These are phyloP conservation scores for Tulasnella sp. DNA, from an alignment of 768 basidiomycete genomes.

Conservation along the genomic window DNA sequence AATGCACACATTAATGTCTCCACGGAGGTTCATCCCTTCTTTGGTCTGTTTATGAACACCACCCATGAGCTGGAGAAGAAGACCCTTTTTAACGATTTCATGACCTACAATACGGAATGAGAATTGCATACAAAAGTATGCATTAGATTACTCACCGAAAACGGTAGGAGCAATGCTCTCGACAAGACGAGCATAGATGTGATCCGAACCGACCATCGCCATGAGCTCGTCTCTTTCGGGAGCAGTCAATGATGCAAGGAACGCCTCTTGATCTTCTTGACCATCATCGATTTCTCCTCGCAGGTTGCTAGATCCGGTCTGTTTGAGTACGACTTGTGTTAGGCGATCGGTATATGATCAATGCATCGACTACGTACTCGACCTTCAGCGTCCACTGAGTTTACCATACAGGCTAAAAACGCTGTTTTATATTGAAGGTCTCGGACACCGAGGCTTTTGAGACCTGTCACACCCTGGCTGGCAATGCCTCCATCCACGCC, in stretches of 20 bases:
- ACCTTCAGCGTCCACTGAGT: conserved; percentile 57
- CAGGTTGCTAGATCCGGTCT: conserved; percentile 71
- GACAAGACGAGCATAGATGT: conserved; percentile 89
- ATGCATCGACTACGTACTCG: conserved; percentile 41
- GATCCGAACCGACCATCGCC: conserved; percentile 84
- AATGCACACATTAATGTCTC: conserved; percentile 96
- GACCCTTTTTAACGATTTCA: conserved; percentile 97
- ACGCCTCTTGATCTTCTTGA: conserved; percentile 62
- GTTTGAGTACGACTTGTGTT: background rate
- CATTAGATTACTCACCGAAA: conserved; percentile 40
- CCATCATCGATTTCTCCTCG: conserved; percentile 77
- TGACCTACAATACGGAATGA: conserved; percentile 37
- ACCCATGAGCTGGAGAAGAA: conserved; percentile 92
- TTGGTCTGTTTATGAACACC: conserved; percentile 94
- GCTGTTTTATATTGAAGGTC: conserved; percentile 98
- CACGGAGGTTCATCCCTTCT: conserved; percentile 96
- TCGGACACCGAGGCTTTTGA: conserved; percentile 88
- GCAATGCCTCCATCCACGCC: conserved; percentile 45
- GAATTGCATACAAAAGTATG: background rate
- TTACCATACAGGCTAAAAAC: conserved; percentile 95
- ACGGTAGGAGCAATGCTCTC: conserved; percentile 95
- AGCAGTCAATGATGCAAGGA: conserved; percentile 78
- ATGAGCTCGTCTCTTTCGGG: conserved; percentile 93
- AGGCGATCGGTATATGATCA: background rate
- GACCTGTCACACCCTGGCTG: conserved; percentile 68